Conservation (phyloP, 345 rosid species). For the Acer negundo region DNA sequence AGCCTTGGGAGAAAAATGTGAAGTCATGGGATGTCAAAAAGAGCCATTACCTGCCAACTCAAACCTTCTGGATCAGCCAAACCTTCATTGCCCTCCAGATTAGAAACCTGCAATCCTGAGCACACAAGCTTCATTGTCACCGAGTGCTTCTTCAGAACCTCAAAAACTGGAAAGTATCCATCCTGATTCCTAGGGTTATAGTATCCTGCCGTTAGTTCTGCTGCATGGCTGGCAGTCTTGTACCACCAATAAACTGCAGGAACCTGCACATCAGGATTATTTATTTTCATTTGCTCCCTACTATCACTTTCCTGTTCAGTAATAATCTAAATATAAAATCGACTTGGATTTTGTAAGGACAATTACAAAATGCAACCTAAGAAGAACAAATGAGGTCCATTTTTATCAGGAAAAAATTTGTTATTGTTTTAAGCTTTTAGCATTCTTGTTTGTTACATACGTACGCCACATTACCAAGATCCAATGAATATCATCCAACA, state of each 20-base stretch:
- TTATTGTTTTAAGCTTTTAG: not conserved
- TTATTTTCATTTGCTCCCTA: not conserved
- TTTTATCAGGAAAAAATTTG: not conserved
- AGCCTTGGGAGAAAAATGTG: not conserved
- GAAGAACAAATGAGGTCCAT: not conserved
- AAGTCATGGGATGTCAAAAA: conserved; percentile 13
- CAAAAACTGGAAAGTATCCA: conserved; percentile 76
- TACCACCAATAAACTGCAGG: conserved; percentile 95
- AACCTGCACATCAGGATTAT: conserved; percentile 51
- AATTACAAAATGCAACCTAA: conserved; percentile 8
- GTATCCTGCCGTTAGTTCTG: conserved; percentile 92
- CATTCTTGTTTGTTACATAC: not conserved
- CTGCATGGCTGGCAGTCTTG: conserved; percentile 86
- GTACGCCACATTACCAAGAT: not conserved
- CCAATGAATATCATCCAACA: not conserved
- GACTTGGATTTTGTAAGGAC: not conserved
- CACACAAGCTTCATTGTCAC: conserved; percentile 71
- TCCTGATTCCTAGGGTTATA: conserved; percentile 83
- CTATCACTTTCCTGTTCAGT: not conserved
- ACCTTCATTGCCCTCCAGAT: conserved; percentile 57
- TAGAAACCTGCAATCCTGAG: conserved; percentile 55
- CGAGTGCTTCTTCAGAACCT: conserved; percentile 67
- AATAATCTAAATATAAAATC: not conserved
- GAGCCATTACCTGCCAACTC: conserved; percentile 82
- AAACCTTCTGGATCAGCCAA: conserved; percentile 84